A percentile compares a stretch with the other conserved stretches of the same genome.
Conservation (phyloP, 2,329 filamentous ascomycete species). For the Drechslerella stenobrocha region DNA sequence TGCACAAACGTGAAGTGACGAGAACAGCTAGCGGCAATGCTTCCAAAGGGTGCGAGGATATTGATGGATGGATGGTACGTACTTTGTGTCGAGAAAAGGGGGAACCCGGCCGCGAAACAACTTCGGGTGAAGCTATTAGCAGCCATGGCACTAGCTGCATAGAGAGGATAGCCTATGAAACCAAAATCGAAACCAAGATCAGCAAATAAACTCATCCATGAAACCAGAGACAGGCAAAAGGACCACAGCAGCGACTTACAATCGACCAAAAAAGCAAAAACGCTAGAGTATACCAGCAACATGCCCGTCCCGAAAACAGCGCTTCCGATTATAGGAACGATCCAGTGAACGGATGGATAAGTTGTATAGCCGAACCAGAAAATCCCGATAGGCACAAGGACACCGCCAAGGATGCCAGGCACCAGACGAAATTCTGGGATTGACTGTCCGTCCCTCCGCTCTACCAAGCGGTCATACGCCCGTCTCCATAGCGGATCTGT, state of each 20-base stretch:
- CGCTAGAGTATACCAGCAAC: constrained; percentile 76
- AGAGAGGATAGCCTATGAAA: constrained; percentile 67
- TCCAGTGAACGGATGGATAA: constrained; percentile 73
- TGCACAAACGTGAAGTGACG: background rate
- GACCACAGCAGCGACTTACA: too few species aligned
- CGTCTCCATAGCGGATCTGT: constrained; percentile 69
- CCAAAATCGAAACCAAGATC: constrained; percentile 65
- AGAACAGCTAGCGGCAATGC: background rate
- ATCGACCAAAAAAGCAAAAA: constrained; percentile 85
- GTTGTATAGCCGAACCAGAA: constrained; percentile 91
- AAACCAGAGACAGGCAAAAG: too few species aligned
- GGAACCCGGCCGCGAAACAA: constrained; percentile 76
- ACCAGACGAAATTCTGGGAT: constrained; percentile 88
- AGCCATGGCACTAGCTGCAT: constrained; percentile 76
- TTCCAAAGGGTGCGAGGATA: constrained; percentile 56
- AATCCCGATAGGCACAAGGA: constrained; percentile 76
- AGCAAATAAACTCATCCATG: constrained; percentile 56
- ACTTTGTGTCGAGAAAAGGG: constrained; percentile 69
- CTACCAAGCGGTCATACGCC: constrained; percentile 64
- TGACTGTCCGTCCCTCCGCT: constrained; percentile 63
- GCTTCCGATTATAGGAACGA: constrained; percentile 73
- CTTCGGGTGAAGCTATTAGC: constrained; percentile 81
- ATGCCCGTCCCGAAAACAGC: constrained; percentile 71
- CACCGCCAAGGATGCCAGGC: constrained; percentile 71
- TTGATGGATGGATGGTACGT: constrained; percentile 55